Conservation (phyloP, 169 alveolate species). For the Plasmodium malariae region DNA sequence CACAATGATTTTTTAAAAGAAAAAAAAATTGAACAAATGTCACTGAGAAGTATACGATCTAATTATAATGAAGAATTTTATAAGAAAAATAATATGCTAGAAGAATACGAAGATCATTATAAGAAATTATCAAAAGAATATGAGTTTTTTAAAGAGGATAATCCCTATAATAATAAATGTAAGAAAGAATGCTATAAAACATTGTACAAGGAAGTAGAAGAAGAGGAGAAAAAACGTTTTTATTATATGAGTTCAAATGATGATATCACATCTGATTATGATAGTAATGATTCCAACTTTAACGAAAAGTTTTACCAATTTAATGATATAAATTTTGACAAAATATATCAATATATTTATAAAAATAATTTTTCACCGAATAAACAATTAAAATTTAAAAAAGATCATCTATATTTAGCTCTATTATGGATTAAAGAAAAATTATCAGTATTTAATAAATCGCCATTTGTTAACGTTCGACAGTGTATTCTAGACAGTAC, state of each 20-base stretch:
- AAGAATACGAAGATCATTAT: conserved; percentile 63
- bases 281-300: conserved; percentile 72
- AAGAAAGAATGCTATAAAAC: conserved; percentile 23
- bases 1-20: conserved; percentile 15
- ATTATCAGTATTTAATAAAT: conserved; percentile 52
- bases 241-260: conserved; percentile 32
- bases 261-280: conserved; percentile 37
- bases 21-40: conserved; percentile 54
- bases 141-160: conserved; percentile 71
- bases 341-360: conserved; percentile 68
- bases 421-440: conserved; percentile 73
- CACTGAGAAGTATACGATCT: conserved; percentile 23
- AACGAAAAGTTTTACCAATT: conserved; percentile 63
- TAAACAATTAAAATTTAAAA: conserved; percentile 42
- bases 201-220: not conserved
- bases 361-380: conserved; percentile 18
- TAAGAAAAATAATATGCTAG: conserved; percentile 58
- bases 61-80: conserved; percentile 65
- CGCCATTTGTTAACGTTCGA: conserved; percentile 18
- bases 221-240: not conserved
- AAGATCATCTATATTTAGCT: conserved; percentile 75
- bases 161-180: conserved; percentile 52
- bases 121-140: conserved; percentile 43
- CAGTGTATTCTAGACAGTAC: conserved; percentile 71
- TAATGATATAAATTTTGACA: conserved; percentile 72